Percentiles rank a stretch among this genome's conserved stretches.
Conservation (phyloP, 805 yeast genomes). For the Groenewaldozyma tartarivorans region DNA sequence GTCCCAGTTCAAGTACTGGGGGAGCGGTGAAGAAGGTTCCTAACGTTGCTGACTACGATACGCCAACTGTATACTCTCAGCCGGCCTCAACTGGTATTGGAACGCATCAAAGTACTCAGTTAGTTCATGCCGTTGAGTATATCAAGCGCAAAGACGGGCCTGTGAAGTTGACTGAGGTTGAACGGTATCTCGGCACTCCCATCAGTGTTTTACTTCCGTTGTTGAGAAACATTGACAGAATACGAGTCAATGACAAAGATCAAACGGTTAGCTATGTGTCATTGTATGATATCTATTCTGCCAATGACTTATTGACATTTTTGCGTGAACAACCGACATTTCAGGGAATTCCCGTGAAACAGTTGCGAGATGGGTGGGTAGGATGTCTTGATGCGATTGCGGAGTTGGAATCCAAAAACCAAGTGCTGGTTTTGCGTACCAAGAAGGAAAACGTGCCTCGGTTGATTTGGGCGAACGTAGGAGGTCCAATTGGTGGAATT, state of each 20-base stretch:
- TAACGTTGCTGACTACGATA: background rate
- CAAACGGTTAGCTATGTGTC: conserved; percentile 80
- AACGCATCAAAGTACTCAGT: conserved; percentile 71
- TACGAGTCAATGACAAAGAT: conserved; percentile 52
- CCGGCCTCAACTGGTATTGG: conserved; percentile 34
- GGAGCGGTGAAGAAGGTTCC: too few species aligned
- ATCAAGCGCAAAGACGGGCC: conserved; percentile 64
- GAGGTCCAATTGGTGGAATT: conserved; percentile 59
- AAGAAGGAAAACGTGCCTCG: conserved; percentile 93
- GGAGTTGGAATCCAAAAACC: conserved; percentile 65
- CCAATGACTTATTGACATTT: conserved; percentile 64
- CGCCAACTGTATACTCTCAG: conserved; percentile 20
- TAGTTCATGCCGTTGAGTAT: conserved; percentile 85
- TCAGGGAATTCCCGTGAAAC: conserved; percentile 78
- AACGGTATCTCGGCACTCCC: conserved; percentile 52
- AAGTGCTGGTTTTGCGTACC: conserved; percentile 75
- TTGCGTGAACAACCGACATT: conserved; percentile 76
- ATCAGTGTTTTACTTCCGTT: conserved; percentile 62
- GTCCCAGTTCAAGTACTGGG: background rate
- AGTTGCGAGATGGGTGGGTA: conserved; percentile 85
- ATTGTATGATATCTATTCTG: conserved; percentile 74
- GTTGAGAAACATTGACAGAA: conserved; percentile 66
- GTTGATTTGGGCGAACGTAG: conserved; percentile 81
- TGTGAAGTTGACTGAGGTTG: conserved; percentile 53
- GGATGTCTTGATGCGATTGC: conserved; percentile 74